Evolutionary conservation across 176 grass and related monocot species (phyloP), one percentile per base, ranked within the genome.

Genomic region (Pontederia paniculata): DNA sequence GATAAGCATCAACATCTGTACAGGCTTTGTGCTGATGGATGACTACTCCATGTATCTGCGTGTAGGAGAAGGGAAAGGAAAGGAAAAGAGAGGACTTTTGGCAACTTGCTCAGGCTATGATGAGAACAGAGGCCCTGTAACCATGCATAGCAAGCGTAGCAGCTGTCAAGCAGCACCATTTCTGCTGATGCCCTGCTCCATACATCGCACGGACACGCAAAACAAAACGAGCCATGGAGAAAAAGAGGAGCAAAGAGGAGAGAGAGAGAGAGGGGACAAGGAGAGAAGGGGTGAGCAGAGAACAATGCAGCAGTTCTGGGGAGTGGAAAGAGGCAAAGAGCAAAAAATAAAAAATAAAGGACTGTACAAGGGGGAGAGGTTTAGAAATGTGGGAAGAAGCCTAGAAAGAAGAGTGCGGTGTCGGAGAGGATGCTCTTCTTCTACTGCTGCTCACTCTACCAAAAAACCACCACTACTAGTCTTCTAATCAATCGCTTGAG

Each of bases 381-480:
- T n/a, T 53, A 20, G 51, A 53, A 53, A 53, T 53, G 9, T 53
- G 51, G 28, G 28, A 37, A 53, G 51, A 43, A 54, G 49, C 48
- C n/a, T 67, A 17, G 64, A 67, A 67, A 67, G 50, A 2, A 67
- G 64, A 13, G 64, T 53, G 48, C 64, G 50, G 31, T 67, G 64
- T 67, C 48, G 64, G 49, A 42, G 23, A 28, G 64, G 23, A 13
- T 18, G 41, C 48, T 47, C 8, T 4, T 25, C n/a, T n/a, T 41
- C 31, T 48, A 37, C 28, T 37, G 7, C 7, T 37, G 28, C 1
- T 37, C 28, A 6, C 28, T 37, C 28, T 37, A 37, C 28, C 7
- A 37, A 37, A 37, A 37, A 37, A 37, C 28, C 28, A 37, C 28
- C 7, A 6, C 28, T 37, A 37, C 5, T 6, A 37, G 28, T 37